Percentiles rank a stretch among this genome's conserved stretches.
These are phyloP conservation scores for Chamaecyparis obtusa DNA, from an alignment of 75 land plant genomes.

Conservation along the genomic window DNA sequence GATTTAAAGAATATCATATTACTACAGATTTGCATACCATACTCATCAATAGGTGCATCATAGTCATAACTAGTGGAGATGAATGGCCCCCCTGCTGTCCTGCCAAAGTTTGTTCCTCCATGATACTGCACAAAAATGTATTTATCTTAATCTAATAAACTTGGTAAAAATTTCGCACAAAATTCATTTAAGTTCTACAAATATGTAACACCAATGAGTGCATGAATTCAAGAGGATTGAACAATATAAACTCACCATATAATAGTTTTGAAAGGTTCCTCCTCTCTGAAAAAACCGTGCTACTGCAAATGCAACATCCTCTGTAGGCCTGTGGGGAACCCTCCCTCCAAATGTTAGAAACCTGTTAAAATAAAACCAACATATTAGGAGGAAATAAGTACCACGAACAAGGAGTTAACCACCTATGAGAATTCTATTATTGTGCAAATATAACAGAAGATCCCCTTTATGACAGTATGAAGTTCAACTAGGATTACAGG, in stretches of 20 bases:
- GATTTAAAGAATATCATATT: neutral
- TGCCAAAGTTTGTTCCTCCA: slow-evolving; percentile 70
- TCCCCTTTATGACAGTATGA: neutral
- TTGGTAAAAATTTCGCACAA: neutral
- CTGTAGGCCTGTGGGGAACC: slow-evolving; percentile 81
- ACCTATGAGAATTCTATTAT: neutral
- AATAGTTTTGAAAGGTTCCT: slow-evolving; percentile 95
- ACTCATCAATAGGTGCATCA: slow-evolving; percentile 77
- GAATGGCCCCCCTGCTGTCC: slow-evolving; percentile 78
- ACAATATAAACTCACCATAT: slow-evolving; percentile 61
- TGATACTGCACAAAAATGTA: slow-evolving; percentile 12
- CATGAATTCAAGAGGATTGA: neutral
- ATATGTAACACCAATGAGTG: neutral
- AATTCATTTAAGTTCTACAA: neutral
- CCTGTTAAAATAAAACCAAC: slow-evolving; percentile 31
- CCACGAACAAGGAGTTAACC: neutral
- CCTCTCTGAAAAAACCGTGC: slow-evolving; percentile 97
- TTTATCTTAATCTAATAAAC: neutral
- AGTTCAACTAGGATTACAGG: neutral
- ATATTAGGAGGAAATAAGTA: neutral
- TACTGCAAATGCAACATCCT: slow-evolving; percentile 96
- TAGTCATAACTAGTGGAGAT: slow-evolving; percentile 81
- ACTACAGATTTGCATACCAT: slow-evolving; percentile 24
- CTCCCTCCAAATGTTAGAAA: slow-evolving; percentile 70
- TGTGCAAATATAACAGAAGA: neutral